Base-by-base conservation (phyloP, 441 rosid genomes). In the Erodium trifolium region DNA sequence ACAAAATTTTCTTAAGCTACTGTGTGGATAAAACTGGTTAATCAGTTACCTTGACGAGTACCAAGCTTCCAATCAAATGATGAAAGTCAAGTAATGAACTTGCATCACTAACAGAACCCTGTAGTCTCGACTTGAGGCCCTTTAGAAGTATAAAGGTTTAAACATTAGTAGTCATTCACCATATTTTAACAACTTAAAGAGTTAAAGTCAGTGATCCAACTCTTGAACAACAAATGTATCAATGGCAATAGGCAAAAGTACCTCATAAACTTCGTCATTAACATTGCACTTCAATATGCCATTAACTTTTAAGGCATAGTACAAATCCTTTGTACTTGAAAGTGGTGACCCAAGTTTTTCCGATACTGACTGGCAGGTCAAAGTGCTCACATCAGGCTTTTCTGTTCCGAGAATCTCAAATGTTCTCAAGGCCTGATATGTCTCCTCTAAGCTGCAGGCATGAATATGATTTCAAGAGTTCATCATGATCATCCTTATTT, bases 71-170 rank as follows among this genome's bases (percentile, higher is more conserved):
- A 7, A 92, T 76, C 13, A 94, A 79, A 78, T 87, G 72, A 80
- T 88, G 84, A 81, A 84, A 88, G 74, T 94, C 98, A 73, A 81
- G 85, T 89, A 94, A 80, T 55, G 85, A 82, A 69, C 80, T 86
- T 11, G 98, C 92, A 73, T 80, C 85, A 37, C 78, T 78, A 64
- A 79, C 79, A 4, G 81, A 84, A 74, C 81, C 78, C 77, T 87
- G 85, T 70, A 92, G 93, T 72, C 84, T 80, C 49, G 92, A 79
- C 76, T 82, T 66, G 70, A 81, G 73, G 6, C 74, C 90, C 97
- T 91, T 81, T 27, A 77, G 13, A 76, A 73, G 59, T 72, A 68
- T 7, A 69, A 60, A 67, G 12, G 1, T 57, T 17, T 57, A 5
- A 17, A 18, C 63, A 18, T 57, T 18, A 57, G 12, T 57, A 57